phyloP scores from a whole-genome alignment of 495 filamentous ascomycete genomes.

The Podospora anserina region DNA sequence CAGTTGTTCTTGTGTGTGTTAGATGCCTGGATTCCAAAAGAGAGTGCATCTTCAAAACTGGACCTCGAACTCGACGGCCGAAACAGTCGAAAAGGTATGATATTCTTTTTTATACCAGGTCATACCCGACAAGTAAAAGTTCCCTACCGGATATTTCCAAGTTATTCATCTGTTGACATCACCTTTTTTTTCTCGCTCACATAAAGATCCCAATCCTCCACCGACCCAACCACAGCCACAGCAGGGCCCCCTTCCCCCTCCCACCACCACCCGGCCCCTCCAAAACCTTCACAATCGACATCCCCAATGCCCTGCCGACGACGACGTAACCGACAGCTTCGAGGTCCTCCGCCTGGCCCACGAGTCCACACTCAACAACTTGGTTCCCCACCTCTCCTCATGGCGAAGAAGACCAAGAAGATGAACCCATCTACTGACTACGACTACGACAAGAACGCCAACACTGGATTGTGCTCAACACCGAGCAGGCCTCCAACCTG shows the following conservation, averaged over 20 bases:
- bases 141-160: too few species aligned
- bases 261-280: constrained; percentile 39
- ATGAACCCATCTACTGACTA: constrained; percentile 6
- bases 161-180: background rate
- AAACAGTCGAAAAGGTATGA: constrained; percentile 37
- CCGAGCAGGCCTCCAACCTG: constrained; percentile 4
- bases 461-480: constrained; percentile 21
- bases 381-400: constrained; percentile 27
- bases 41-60: constrained; percentile 48
- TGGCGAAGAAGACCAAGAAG: constrained; percentile 22
- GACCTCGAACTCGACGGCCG: constrained; percentile 42
- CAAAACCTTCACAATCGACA: constrained; percentile 52
- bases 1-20: background rate
- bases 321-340: constrained; percentile 34
- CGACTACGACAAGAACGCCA: constrained; percentile 12
- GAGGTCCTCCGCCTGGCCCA: constrained; percentile 38
- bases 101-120: background rate
- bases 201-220: constrained; percentile 4
- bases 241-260: background rate
- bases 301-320: constrained; percentile 38
- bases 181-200: background rate
- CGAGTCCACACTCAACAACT: constrained; percentile 33
- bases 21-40: constrained; percentile 49
- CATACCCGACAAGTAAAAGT: background rate
- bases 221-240: background rate